These are phyloP conservation scores for Vitis cinerea DNA, from an alignment of 164 flowering plant species.

Conservation along the genomic window DNA sequence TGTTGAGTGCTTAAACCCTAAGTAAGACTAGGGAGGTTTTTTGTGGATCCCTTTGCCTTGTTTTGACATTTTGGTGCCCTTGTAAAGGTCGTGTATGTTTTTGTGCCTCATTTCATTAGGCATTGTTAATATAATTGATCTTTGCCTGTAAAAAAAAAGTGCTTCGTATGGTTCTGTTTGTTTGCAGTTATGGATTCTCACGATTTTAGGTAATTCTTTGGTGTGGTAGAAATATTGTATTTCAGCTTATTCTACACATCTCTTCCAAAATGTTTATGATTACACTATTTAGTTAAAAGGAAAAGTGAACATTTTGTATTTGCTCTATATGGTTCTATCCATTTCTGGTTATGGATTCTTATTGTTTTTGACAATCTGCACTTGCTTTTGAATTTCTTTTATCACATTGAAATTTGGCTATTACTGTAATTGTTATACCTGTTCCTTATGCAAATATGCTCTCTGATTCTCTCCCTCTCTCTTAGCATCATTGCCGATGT, in stretches of 20 bases:
- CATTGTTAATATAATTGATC: too few relatives aligned
- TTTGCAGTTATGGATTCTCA: too few relatives aligned
- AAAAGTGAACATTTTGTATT: too few relatives aligned
- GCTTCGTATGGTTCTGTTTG: too few relatives aligned
- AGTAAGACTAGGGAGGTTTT: too few relatives aligned
- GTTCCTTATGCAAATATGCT: not conserved
- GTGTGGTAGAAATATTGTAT: not conserved
- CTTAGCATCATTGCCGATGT: conserved; percentile 72
- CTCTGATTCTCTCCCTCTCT: not conserved
- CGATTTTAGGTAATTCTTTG: not conserved
- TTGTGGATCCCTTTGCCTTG: too few relatives aligned
- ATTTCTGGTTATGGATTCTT: not conserved
- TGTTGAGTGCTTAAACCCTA: too few relatives aligned
- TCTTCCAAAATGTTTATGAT: not conserved
- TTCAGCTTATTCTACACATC: not conserved
- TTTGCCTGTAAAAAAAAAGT: too few relatives aligned
- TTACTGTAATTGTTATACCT: not conserved
- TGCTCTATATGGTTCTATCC: not conserved
- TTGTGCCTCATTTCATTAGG: too few relatives aligned
- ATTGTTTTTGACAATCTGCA: not conserved
- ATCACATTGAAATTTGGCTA: not conserved
- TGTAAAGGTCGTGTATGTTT: too few relatives aligned
- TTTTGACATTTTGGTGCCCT: too few relatives aligned
- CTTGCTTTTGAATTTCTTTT: not conserved
- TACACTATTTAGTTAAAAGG: not conserved